These are phyloP conservation scores for Haemoproteus tartakovskyi DNA, from an alignment of 169 alveolate species.

Conservation along the genomic window DNA sequence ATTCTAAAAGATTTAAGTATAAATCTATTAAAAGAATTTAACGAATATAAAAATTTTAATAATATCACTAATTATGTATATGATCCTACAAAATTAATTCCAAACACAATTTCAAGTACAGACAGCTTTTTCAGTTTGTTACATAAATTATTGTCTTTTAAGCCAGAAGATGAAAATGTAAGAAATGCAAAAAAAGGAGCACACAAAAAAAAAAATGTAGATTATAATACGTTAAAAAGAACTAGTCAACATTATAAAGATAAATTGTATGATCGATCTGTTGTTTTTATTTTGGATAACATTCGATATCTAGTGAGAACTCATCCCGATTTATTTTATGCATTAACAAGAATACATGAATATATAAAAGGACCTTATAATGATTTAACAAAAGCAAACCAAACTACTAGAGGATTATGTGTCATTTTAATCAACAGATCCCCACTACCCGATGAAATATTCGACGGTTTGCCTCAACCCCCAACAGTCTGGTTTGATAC, in stretches of 20 bases:
- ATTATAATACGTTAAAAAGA: background rate
- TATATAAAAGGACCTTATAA: slow-evolving; percentile 62
- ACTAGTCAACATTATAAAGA: background rate
- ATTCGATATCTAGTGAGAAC: slow-evolving; percentile 54
- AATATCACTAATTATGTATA: slow-evolving; percentile 16
- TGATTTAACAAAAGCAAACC: slow-evolving; percentile 56
- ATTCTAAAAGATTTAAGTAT: slow-evolving; percentile 50
- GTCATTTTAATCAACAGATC: slow-evolving; percentile 56
- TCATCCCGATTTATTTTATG: slow-evolving; percentile 65
- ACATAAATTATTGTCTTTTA: slow-evolving; percentile 46
- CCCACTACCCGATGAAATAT: slow-evolving; percentile 65
- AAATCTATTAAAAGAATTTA: slow-evolving; percentile 36
- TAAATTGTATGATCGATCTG: slow-evolving; percentile 50
- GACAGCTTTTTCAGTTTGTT: slow-evolving; percentile 45
- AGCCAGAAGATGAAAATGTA: slow-evolving; percentile 8
- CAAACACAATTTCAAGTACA: slow-evolving; percentile 43
- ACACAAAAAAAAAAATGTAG: background rate
- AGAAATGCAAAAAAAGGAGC: background rate
- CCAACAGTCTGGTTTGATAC: slow-evolving; percentile 68
- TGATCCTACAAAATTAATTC: slow-evolving; percentile 64
- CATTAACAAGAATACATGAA: slow-evolving; percentile 64
- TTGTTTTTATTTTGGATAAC: slow-evolving; percentile 51
- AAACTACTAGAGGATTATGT: slow-evolving; percentile 52
- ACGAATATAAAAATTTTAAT: slow-evolving; percentile 37
- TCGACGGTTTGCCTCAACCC: slow-evolving; percentile 63